These are phyloP conservation scores for Magnusiomyces tetraspermus DNA, from an alignment of 1,139 yeast genomes.

Conservation along the genomic window DNA sequence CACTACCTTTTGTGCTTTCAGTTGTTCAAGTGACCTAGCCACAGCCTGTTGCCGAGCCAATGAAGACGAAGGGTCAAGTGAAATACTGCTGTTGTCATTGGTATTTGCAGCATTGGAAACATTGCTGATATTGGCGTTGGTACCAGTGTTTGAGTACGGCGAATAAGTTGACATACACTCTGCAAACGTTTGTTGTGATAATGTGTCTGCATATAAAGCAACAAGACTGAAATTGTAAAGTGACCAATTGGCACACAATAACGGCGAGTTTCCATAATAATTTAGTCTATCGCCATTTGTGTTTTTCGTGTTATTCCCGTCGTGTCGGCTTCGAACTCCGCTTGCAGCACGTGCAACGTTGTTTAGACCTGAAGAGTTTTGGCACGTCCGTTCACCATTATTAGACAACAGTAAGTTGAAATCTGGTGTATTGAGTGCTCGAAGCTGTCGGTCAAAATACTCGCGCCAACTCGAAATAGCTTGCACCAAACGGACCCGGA, in stretches of 20 bases:
- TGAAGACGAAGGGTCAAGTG: not conserved
- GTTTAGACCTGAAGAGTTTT: not conserved
- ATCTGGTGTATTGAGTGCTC: slow-evolving; percentile 13
- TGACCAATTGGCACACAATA: slow-evolving; percentile 26
- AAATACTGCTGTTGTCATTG: not conserved
- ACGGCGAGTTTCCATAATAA: slow-evolving; percentile 20
- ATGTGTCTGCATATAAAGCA: slow-evolving; percentile 23
- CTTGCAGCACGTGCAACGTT: too few species aligned
- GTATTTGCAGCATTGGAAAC: not conserved
- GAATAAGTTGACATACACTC: slow-evolving; percentile 14
- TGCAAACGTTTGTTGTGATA: slow-evolving; percentile 20
- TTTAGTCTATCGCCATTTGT: too few species aligned
- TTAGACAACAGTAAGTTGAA: not conserved
- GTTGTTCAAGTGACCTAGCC: slow-evolving; percentile 10
- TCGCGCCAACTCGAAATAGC: slow-evolving; percentile 36
- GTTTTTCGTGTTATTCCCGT: too few species aligned
- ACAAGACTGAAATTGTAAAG: slow-evolving; percentile 23
- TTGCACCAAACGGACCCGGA: slow-evolving; percentile 30
- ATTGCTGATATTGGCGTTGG: too few species aligned
- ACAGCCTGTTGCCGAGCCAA: slow-evolving; percentile 11
- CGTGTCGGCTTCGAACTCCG: too few species aligned
- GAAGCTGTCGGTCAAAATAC: slow-evolving; percentile 35
- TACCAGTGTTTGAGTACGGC: not conserved
- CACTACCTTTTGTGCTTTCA: slow-evolving; percentile 11
- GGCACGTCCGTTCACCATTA: slow-evolving; percentile 1